These are phyloP conservation scores for Leccinum subgranulosum DNA, from an alignment of 768 basidiomycete species.

Conservation along the genomic window DNA sequence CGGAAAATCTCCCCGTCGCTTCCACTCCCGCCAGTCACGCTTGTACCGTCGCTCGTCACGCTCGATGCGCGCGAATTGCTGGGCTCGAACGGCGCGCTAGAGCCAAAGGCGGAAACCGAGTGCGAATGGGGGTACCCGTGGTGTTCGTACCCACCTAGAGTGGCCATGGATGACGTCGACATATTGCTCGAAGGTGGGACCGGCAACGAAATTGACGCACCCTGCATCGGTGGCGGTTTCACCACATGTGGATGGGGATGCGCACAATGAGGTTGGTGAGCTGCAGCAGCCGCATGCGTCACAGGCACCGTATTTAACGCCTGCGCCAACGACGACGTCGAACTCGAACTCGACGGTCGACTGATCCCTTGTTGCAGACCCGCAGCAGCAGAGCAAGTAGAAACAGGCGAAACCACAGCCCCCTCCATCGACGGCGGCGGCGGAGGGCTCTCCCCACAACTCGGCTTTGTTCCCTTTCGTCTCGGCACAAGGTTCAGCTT, in stretches of 20 bases:
- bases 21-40: slow-evolving; percentile 28
- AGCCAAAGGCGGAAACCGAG: slow-evolving; percentile 2
- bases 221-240: slow-evolving; percentile 27
- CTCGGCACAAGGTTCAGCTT: slow-evolving; percentile 53
- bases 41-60: slow-evolving; percentile 29
- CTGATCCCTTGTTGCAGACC: slow-evolving; percentile 27
- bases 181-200: slow-evolving; percentile 16
- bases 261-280: background rate
- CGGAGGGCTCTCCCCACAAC: slow-evolving; percentile 1
- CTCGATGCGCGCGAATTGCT: slow-evolving; percentile 31
- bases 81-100: slow-evolving; percentile 16
- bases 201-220: slow-evolving; percentile 33
- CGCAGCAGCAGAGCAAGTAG: background rate
- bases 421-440: slow-evolving; percentile 19
- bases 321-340: slow-evolving; percentile 39
- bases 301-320: slow-evolving; percentile 34
- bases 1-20: slow-evolving; percentile 36
- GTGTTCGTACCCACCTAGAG: slow-evolving; percentile 1
- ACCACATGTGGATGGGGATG: slow-evolving; percentile 1
- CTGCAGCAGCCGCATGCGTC: background rate
- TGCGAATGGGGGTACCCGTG: slow-evolving; percentile 1
- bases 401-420: background rate
- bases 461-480: slow-evolving; percentile 28
- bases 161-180: slow-evolving; percentile 10
- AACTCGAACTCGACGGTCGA: slow-evolving; percentile 38